Percentiles rank a stretch among this genome's conserved stretches.
These are phyloP conservation scores for Monilinia fructicola DNA, from an alignment of 2,329 filamentous ascomycete species.

Conservation along the genomic window DNA sequence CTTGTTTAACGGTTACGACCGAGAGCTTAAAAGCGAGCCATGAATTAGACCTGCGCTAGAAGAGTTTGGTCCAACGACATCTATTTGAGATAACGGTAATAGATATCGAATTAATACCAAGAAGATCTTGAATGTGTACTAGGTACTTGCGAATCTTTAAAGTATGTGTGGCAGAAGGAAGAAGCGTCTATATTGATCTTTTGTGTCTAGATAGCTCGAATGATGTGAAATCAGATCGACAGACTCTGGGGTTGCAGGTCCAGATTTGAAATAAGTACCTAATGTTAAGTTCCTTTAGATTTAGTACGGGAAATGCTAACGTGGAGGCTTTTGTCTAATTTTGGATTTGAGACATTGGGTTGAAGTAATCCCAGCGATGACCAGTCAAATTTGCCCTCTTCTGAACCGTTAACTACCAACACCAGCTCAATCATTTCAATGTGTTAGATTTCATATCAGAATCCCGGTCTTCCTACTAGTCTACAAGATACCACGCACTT, in stretches of 20 bases:
- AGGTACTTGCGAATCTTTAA: too few species aligned
- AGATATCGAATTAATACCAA: not conserved
- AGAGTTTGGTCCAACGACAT: not conserved
- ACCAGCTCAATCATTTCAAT: not conserved
- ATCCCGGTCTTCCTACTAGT: not conserved
- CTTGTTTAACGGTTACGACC: not conserved
- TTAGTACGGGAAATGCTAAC: too few species aligned
- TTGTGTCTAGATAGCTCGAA: not conserved
- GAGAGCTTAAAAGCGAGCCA: not conserved
- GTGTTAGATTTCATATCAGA: not conserved
- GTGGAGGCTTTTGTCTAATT: too few species aligned
- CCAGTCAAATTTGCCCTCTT: not conserved
- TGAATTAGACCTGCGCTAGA: not conserved
- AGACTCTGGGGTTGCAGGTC: too few species aligned
- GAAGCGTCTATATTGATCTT: not conserved
- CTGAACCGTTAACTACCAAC: not conserved
- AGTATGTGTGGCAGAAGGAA: not conserved
- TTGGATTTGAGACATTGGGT: too few species aligned
- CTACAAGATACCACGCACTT: not conserved
- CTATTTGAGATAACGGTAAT: not conserved
- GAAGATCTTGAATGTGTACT: not conserved
- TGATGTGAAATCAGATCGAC: too few species aligned
- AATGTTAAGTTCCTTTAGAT: too few species aligned
- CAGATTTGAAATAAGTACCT: too few species aligned
- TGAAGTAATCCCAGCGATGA: too few species aligned